Evolutionary conservation across 2,329 filamentous ascomycete species (phyloP).

Genomic region (Thyridium curvatum): DNA sequence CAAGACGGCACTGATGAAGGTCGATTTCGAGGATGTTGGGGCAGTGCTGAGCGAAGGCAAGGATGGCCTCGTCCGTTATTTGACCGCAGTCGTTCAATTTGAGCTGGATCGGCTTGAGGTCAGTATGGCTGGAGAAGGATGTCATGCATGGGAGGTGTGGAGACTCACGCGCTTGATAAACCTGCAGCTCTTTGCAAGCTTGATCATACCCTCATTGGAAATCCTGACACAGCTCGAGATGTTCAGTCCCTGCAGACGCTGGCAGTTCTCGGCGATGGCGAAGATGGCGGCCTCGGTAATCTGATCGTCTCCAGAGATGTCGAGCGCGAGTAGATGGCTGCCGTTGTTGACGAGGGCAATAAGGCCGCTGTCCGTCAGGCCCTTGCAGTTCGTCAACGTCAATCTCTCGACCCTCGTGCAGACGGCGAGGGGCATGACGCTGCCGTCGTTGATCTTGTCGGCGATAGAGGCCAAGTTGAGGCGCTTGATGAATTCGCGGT

Average conservation of each 20-base stretch:
- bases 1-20: constrained; percentile 73
- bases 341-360: constrained; percentile 75
- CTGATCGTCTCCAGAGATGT: constrained; percentile 79
- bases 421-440: constrained; percentile 69
- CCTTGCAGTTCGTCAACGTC: constrained; percentile 83
- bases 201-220: constrained; percentile 78
- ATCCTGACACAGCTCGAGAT: constrained; percentile 80
- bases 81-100: constrained; percentile 93
- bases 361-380: constrained; percentile 78
- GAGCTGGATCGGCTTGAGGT: constrained; percentile 43
- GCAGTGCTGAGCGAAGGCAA: constrained; percentile 82
- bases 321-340: constrained; percentile 75
- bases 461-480: constrained; percentile 81
- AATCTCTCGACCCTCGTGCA: constrained; percentile 91
- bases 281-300: constrained; percentile 78
- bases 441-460: constrained; percentile 77
- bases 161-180: constrained; percentile 75
- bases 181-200: constrained; percentile 73
- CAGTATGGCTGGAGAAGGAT: background rate
- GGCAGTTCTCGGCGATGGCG: constrained; percentile 74
- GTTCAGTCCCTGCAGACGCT: constrained; percentile 84
- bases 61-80: constrained; percentile 73
- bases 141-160: background rate
- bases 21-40: constrained; percentile 95
- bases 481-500: constrained; percentile 84